Evolutionary conservation across 2,329 filamentous ascomycete species (phyloP).

Genomic region (Trichoderma gracile): DNA sequence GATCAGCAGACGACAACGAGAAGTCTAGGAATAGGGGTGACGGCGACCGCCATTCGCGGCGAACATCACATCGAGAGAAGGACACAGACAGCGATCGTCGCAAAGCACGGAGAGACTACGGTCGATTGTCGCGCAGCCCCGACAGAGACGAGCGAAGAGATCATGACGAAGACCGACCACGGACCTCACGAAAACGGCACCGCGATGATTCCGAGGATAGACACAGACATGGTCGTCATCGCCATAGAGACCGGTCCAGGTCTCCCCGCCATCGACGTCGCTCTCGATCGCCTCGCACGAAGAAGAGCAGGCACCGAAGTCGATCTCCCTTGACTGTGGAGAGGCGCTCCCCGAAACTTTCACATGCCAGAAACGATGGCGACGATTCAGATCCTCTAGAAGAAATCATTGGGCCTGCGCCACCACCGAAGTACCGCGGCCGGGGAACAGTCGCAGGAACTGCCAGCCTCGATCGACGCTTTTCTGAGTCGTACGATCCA

Average conservation of each 20-base stretch:
- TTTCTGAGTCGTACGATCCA: slow-evolving; percentile 65
- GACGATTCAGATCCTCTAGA: slow-evolving; percentile 69
- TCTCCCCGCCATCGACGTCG: slow-evolving; percentile 34
- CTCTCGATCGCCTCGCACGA: slow-evolving; percentile 39
- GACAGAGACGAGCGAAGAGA: slow-evolving; percentile 22
- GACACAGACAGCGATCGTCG: slow-evolving; percentile 25
- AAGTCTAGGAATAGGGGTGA: slow-evolving; percentile 26
- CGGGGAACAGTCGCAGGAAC: slow-evolving; percentile 63
- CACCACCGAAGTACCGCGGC: slow-evolving; percentile 59
- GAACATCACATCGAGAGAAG: slow-evolving; percentile 25
- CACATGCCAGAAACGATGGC: slow-evolving; percentile 14
- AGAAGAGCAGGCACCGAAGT: slow-evolving; percentile 38
- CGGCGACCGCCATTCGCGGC: slow-evolving; percentile 3
- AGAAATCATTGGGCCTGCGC: slow-evolving; percentile 73
- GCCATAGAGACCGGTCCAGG: slow-evolving; percentile 29
- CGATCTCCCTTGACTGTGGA: slow-evolving; percentile 31
- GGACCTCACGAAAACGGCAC: slow-evolving; percentile 27
- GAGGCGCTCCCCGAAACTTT: slow-evolving; percentile 24
- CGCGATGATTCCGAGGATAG: slow-evolving; percentile 15
- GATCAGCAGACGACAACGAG: slow-evolving; percentile 23
- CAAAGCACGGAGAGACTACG: slow-evolving; percentile 29
- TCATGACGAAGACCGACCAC: slow-evolving; percentile 28
- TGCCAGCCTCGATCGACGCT: slow-evolving; percentile 77
- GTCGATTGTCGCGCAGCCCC: slow-evolving; percentile 33
- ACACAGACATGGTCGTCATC: slow-evolving; percentile 25